Evolutionary conservation across 768 basidiomycete species (phyloP).

Genomic region (Xerocomellus dryophilus): DNA sequence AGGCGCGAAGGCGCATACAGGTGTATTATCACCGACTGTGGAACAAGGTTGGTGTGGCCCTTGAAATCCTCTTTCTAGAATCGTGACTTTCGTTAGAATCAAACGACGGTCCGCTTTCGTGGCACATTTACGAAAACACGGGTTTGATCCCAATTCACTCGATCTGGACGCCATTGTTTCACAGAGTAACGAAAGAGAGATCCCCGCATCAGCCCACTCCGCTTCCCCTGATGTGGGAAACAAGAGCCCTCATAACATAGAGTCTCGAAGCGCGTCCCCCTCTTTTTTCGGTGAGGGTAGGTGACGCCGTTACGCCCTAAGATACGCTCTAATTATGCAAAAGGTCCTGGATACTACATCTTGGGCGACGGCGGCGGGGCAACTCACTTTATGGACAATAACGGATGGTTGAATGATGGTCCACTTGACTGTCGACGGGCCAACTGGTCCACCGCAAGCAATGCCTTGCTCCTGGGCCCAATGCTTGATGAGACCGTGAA

Average conservation of each 20-base stretch:
- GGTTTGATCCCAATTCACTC: conserved; percentile 24
- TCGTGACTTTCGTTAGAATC: conserved; percentile 41
- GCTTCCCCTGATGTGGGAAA: conserved; percentile 3
- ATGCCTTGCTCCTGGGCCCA: neutral
- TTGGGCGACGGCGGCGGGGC: neutral
- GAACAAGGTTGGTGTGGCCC: conserved; percentile 39
- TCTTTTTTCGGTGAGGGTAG: conserved; percentile 12
- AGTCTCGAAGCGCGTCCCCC: conserved; percentile 9
- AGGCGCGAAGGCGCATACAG: conserved; percentile 37
- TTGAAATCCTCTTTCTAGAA: neutral
- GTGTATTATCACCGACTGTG: conserved; percentile 47
- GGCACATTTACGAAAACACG: conserved; percentile 53
- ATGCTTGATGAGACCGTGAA: conserved; percentile 3
- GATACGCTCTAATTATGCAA: neutral
- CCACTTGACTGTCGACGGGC: conserved; percentile 4
- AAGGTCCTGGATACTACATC: conserved; percentile 12
- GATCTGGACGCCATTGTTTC: conserved; percentile 26
- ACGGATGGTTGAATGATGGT: conserved; percentile 3
- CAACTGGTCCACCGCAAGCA: neutral
- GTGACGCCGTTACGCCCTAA: conserved; percentile 1
- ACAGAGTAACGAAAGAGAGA: neutral
- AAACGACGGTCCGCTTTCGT: conserved; percentile 61
- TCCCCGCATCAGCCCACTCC: conserved; percentile 15
- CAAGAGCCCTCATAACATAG: neutral
- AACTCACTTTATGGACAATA: neutral